Evolutionary conservation across 2,329 filamentous ascomycete species (phyloP), one percentile per base, ranked within the genome.

Genomic region (Raffaelea deltoideospora): DNA sequence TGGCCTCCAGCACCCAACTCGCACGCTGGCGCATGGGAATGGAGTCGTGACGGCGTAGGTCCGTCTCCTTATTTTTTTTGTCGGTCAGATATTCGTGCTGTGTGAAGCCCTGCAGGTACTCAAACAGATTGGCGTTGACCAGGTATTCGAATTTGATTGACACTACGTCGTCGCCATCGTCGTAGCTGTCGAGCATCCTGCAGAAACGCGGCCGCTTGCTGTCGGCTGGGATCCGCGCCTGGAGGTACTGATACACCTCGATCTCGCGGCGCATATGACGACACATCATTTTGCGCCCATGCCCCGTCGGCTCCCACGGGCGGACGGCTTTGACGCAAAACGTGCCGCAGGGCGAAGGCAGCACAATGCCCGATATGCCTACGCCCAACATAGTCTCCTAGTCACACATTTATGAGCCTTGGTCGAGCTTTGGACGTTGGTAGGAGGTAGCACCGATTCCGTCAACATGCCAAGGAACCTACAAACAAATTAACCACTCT

Each of bases 101-200:
- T 8, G 21, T 3, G 29, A 30, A 28, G 31, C 36, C 36, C 15
- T 3, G 5, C 5, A 41, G 36, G n/a, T 38, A 38, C 13, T 17
- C 5, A 2, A 10, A 17, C 15, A 42, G 27, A 2, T 27, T 21
- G 20, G 18, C 11, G 33, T 41, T 31, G 11, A 34, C 36, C 38
- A 43, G 34, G 11, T 37, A 37, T 18, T 40, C 35, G 21, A 43
- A 36, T 22, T 31, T 40, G 30, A 41, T 3, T 15, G 31, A 42
- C n/a, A 35, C 24, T 4, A 32, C 31, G 10, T 37, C 37, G 31
- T 17, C 40, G 10, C 33, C 31, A 35, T 27, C 37, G 19, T 40
- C 37, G 5, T 31, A 3, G 22, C 14, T 32, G 17, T 30, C 35
- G 3, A 37, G 26, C 37, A 42, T n/a, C n/a, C n/a, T 35, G 14